phyloP scores from a whole-genome alignment of 2,329 filamentous ascomycete genomes.

The Scleromitrula shiraiana region DNA sequence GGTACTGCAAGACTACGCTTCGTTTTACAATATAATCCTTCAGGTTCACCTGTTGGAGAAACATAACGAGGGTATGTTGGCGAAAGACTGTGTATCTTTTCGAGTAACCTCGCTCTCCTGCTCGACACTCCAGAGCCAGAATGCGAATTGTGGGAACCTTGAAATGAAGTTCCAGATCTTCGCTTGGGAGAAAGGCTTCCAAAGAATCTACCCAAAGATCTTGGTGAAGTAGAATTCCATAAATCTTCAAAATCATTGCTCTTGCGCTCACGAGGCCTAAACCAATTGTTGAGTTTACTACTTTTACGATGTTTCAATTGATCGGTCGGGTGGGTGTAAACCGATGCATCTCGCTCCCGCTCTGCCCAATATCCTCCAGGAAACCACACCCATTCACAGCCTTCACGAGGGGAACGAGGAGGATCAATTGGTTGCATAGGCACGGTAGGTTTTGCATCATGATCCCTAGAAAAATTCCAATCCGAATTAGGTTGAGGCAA shows the following conservation, averaged over 20 bases:
- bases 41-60: slow-evolving; percentile 5
- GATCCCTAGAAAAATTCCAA: slow-evolving; percentile 15
- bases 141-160: neutral
- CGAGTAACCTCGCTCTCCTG: neutral
- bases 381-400: slow-evolving; percentile 56
- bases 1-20: slow-evolving; percentile 17
- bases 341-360: slow-evolving; percentile 32
- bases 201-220: slow-evolving; percentile 1
- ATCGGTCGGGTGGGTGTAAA: neutral
- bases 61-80: slow-evolving; percentile 9
- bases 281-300: neutral
- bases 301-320: neutral
- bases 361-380: slow-evolving; percentile 57
- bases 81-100: slow-evolving; percentile 9
- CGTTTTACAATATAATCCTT: slow-evolving; percentile 21
- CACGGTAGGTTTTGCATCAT: neutral
- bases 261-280: neutral
- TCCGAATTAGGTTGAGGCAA: no score
- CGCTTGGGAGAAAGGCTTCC: slow-evolving; percentile 5
- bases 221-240: slow-evolving; percentile 3
- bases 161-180: neutral
- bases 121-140: neutral
- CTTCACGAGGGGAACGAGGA: slow-evolving; percentile 45
- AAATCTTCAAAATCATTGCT: neutral
- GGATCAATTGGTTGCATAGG: slow-evolving; percentile 34